phyloP scores from a whole-genome alignment of 2,329 filamentous ascomycete genomes.

The Gyromitra esculenta region DNA sequence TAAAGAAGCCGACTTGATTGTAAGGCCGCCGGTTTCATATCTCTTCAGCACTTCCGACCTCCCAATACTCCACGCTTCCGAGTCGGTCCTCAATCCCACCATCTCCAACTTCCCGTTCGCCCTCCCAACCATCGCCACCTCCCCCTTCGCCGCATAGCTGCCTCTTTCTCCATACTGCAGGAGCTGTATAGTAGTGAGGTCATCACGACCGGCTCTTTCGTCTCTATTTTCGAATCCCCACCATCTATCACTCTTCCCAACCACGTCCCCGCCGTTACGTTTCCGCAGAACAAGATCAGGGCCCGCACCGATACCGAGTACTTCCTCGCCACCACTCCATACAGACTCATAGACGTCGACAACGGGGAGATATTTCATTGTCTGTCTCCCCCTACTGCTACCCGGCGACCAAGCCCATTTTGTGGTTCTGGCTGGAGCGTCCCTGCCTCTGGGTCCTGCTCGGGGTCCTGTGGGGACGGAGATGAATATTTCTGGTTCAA shows the following conservation, averaged over 20 bases:
- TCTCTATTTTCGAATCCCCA: conserved; percentile 66
- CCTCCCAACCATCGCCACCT: conserved; percentile 68
- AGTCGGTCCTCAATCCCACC: conserved; percentile 59
- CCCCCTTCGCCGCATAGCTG: conserved; percentile 59
- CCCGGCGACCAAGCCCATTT: conserved; percentile 60
- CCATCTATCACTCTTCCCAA: conserved; percentile 60
- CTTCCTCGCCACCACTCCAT: conserved; percentile 62
- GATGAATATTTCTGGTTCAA: conserved; percentile 38
- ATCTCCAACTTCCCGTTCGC: conserved; percentile 66
- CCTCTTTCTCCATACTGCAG: conserved; percentile 60
- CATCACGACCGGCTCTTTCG: conserved; percentile 66
- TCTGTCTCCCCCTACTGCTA: conserved; percentile 63
- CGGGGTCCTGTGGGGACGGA: conserved; percentile 18
- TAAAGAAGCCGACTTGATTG: conserved; percentile 60
- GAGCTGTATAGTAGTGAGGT: conserved; percentile 69
- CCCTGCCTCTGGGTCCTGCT: neutral
- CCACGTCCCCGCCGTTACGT: conserved; percentile 50
- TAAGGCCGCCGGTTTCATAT: conserved; percentile 62
- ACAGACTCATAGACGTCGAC: conserved; percentile 68
- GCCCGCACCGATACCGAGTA: conserved; percentile 70
- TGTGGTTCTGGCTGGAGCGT: conserved; percentile 57
- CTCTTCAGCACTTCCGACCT: conserved; percentile 58
- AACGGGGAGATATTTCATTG: conserved; percentile 69
- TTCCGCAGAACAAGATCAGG: conserved; percentile 66
- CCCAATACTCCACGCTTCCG: neutral